Conservation (phyloP, 1,139 yeast genomes). For the Debaryomycetaceae sp. region DNA sequence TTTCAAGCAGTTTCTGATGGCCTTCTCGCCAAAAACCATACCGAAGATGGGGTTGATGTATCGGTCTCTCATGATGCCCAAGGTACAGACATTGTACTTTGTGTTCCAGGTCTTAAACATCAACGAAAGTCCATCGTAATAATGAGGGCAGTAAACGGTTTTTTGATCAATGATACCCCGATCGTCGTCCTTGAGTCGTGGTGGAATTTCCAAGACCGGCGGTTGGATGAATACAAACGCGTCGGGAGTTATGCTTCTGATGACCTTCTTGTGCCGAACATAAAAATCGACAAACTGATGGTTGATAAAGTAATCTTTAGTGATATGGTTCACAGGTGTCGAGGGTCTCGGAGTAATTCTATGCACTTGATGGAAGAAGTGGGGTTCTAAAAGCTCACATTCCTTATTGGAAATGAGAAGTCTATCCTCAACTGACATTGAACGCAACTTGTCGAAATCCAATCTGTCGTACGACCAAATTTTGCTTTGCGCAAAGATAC, state of each 20-base stretch:
- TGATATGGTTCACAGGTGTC: conserved; percentile 30
- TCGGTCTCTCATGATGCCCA: conserved; percentile 80
- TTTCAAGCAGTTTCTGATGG: conserved; percentile 67
- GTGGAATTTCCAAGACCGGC: conserved; percentile 80
- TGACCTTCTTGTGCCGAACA: conserved; percentile 39
- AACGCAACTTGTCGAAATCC: conserved; percentile 18
- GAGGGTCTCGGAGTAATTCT: conserved; percentile 9
- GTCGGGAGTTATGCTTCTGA: conserved; percentile 43
- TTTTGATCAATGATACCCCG: conserved; percentile 52
- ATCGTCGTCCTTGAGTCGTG: conserved; percentile 50
- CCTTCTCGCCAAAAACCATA: conserved; percentile 72
- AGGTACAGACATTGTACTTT: conserved; percentile 76
- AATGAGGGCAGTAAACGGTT: conserved; percentile 81
- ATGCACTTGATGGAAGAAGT: conserved; percentile 27
- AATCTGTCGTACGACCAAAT: conserved; percentile 52
- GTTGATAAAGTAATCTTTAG: conserved; percentile 60
- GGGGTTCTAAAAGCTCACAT: conserved; percentile 27
- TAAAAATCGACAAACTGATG: conserved; percentile 59
- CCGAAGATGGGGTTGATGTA: conserved; percentile 76
- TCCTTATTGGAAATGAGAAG: conserved; percentile 27
- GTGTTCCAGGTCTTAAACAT: conserved; percentile 85
- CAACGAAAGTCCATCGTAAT: conserved; percentile 87
- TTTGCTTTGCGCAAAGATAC: conserved; percentile 75
- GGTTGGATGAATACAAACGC: conserved; percentile 70
- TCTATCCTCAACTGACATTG: conserved; percentile 22